phyloP scores from a whole-genome alignment of 495 filamentous ascomycete species.

The Viridothelium virens region DNA sequence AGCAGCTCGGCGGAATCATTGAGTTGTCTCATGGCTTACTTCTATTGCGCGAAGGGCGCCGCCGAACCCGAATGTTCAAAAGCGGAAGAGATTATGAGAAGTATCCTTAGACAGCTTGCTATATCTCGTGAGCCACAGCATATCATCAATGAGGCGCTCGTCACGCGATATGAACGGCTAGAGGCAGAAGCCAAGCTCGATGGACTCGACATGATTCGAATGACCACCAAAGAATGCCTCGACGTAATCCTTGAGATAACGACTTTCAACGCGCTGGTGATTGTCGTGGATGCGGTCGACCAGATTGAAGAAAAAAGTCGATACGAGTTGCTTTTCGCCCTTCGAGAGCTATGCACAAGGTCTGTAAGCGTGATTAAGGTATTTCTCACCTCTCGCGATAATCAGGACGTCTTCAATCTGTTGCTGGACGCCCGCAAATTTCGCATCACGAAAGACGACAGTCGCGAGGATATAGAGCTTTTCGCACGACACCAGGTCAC shows the following conservation, averaged over 20 bases:
- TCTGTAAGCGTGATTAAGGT: not conserved
- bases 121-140: not conserved
- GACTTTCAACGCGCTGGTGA: not conserved
- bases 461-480: not conserved
- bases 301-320: not conserved
- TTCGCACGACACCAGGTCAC: not conserved
- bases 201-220: not conserved
- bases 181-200: not conserved
- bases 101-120: slow-evolving; percentile 28
- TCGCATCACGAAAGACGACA: not conserved
- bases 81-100: slow-evolving; percentile 28
- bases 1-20: not conserved
- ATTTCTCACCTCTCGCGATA: not conserved
- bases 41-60: slow-evolving; percentile 28
- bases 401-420: not conserved
- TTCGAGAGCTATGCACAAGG: not conserved
- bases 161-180: not conserved
- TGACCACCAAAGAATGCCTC: not conserved
- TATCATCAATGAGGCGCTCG: not conserved
- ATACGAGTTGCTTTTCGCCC: not conserved
- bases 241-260: not conserved
- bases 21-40: slow-evolving; percentile 20
- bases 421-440: not conserved
- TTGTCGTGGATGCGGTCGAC: not conserved
- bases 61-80: slow-evolving; percentile 29